Evolutionary conservation across 148 eudicot genomes (phyloP), one percentile per base, ranked within the genome.

Genomic region (Spergularia marina): DNA sequence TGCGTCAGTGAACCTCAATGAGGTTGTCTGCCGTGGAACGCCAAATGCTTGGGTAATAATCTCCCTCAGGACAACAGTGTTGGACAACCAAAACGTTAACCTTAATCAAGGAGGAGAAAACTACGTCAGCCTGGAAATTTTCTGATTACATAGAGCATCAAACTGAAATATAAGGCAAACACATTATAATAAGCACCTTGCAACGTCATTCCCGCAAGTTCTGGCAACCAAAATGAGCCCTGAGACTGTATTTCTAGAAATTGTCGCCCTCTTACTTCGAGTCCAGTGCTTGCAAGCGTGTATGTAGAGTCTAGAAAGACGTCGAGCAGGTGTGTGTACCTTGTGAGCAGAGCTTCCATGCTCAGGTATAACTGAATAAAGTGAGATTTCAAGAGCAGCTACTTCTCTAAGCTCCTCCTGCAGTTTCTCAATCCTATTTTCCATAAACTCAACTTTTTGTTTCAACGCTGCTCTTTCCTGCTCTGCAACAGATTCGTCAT

Each of bases 261-360:
- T 79, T 4, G 91, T 84, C 13, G 90, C 98, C 56, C 89, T 84
- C 79, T 78, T 89, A 49, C 82, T 83, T 79, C 74, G 90, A 53
- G 91, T 79, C 90, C 90, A 91, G 67, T 91, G 74, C 80, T 91
- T 89, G 84, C 92, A 89, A 41, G 97, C 90, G 79, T 89, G 92
- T 34, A 93, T 75, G 73, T 93, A 93, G 13, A 91, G 82, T 68
- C 94, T 87, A 80, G 91, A 89, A 81, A 93, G 97, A 62, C 92
- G 97, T 55, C 94, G 81, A 71, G 98, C 97, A 73, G 98, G 98
- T 52, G 92, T 86, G 81, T 93, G 98, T 73, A 91, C 90, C 82
- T 91, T 91, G 79, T 93, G 91, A 56, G 92, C 89, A 6, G 98
- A 93, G 69, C 91, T 88, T n/a, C 91, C 94, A 84, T 93, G 98